Evolutionary conservation across 2,329 filamentous ascomycete species (phyloP).

Genomic region (Cadophora sp.): DNA sequence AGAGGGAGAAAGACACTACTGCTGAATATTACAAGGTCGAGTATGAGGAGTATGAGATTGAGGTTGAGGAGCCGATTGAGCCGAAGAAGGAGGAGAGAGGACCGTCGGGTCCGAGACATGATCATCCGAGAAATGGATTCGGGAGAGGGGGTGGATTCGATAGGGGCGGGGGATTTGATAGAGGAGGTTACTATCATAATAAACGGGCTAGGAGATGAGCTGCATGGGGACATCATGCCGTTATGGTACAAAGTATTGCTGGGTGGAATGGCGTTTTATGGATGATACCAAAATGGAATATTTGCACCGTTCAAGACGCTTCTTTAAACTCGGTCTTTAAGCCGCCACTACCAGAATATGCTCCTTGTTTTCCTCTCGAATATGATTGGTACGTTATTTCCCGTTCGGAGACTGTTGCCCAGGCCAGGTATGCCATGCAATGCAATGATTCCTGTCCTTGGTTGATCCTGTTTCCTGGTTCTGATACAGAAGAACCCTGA

Average conservation of each 20-base stretch:
- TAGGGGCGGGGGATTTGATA: conserved; percentile 16
- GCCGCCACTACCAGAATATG: no score
- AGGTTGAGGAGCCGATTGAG: conserved; percentile 68
- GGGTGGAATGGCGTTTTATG: conserved; percentile 14
- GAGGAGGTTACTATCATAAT: conserved; percentile 25
- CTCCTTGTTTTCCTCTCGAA: neutral
- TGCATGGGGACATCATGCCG: neutral
- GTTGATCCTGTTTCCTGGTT: conserved; percentile 1
- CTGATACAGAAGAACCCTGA: neutral
- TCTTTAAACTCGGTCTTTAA: neutral
- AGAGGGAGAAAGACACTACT: conserved; percentile 72
- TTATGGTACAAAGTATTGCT: neutral
- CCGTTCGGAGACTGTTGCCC: neutral
- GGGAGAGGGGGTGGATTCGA: conserved; percentile 27
- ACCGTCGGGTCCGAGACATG: conserved; percentile 18
- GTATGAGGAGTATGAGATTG: conserved; percentile 78
- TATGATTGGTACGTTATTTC: neutral
- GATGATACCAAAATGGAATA: conserved; percentile 26
- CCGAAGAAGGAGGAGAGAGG: conserved; percentile 30
- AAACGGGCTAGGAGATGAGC: conserved; percentile 26
- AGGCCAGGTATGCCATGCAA: neutral
- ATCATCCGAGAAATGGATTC: conserved; percentile 29
- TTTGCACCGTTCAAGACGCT: neutral
- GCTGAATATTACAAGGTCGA: conserved; percentile 74
- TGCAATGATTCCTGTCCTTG: neutral